Evolutionary conservation across 768 basidiomycete genomes (phyloP).

Genomic region (Termitomyces sp.): DNA sequence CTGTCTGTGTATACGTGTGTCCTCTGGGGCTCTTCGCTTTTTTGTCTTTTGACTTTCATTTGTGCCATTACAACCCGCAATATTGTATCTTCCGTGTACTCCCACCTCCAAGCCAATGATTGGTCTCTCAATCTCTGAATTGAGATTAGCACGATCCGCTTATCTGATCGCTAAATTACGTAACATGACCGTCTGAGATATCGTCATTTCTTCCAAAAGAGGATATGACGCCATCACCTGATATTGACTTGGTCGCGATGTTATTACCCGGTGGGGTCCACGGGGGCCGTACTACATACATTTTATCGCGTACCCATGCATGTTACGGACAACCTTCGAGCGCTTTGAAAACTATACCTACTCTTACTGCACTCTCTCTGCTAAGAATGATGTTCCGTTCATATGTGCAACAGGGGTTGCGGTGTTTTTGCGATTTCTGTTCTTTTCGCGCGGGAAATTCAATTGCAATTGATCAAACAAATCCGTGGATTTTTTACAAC

Average conservation of each 20-base stretch:
- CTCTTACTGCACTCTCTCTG: no score
- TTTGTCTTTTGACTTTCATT: constrained; percentile 11
- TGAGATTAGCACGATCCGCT: constrained; percentile 7
- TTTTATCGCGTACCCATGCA: no score
- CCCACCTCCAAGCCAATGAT: constrained; percentile 9
- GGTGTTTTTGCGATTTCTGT: neutral
- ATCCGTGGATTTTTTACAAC: neutral
- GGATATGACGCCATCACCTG: constrained; percentile 9
- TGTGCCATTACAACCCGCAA: constrained; percentile 21
- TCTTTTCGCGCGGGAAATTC: neutral
- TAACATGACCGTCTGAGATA: neutral
- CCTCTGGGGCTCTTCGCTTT: constrained; percentile 12
- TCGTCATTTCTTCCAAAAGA: neutral
- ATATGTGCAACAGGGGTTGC: no score
- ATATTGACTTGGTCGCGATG: neutral
- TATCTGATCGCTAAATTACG: neutral
- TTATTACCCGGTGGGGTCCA: no score
- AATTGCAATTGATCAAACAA: neutral
- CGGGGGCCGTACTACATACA: no score
- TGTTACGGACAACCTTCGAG: no score
- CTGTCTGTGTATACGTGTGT: constrained; percentile 6
- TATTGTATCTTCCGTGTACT: constrained; percentile 24
- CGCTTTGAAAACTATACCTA: no score
- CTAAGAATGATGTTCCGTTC: no score
- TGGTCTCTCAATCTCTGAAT: constrained; percentile 1